Percentiles rank a stretch among this genome's conserved stretches.
phyloP scores from a whole-genome alignment of 768 basidiomycete genomes.

The Dioszegia crocea region DNA sequence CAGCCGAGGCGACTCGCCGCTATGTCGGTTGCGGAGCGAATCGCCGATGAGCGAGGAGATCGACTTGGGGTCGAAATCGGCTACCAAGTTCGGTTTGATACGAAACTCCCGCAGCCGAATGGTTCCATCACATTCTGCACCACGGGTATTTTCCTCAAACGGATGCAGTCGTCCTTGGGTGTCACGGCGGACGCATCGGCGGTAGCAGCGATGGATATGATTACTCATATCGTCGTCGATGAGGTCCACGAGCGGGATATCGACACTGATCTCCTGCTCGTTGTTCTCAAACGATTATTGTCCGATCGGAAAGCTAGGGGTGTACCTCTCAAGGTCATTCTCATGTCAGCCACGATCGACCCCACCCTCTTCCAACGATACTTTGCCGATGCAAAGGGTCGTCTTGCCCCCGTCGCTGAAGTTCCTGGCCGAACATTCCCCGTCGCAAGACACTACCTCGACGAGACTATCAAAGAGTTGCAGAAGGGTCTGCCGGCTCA shows the following conservation, averaged over 20 bases:
- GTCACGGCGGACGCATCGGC: slow-evolving; percentile 39
- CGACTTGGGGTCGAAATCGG: slow-evolving; percentile 68
- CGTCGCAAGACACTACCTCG: slow-evolving; percentile 73
- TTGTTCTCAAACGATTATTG: slow-evolving; percentile 78
- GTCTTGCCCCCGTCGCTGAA: slow-evolving; percentile 67
- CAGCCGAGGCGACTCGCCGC: slow-evolving; percentile 89
- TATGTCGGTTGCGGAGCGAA: slow-evolving; percentile 83
- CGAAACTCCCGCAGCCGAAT: slow-evolving; percentile 68
- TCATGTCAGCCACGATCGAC: slow-evolving; percentile 97
- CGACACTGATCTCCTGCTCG: slow-evolving; percentile 83
- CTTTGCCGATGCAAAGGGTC: slow-evolving; percentile 60
- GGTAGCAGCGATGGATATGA: slow-evolving; percentile 59
- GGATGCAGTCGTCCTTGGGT: slow-evolving; percentile 68
- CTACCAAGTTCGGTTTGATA: slow-evolving; percentile 88
- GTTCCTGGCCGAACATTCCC: slow-evolving; percentile 90
- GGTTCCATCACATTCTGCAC: slow-evolving; percentile 91
- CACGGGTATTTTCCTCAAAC: slow-evolving; percentile 80
- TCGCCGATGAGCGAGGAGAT: slow-evolving; percentile 82
- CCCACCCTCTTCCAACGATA: slow-evolving; percentile 82
- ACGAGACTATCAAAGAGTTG: slow-evolving; percentile 65
- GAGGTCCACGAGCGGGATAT: slow-evolving; percentile 95
- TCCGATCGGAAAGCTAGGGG: slow-evolving; percentile 66
- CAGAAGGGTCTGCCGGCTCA: slow-evolving; percentile 27
- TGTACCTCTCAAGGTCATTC: slow-evolving; percentile 73
- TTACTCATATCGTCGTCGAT: slow-evolving; percentile 89